Conservation (phyloP, 2,329 filamentous ascomycete genomes). For the Fusarium tupiense region DNA sequence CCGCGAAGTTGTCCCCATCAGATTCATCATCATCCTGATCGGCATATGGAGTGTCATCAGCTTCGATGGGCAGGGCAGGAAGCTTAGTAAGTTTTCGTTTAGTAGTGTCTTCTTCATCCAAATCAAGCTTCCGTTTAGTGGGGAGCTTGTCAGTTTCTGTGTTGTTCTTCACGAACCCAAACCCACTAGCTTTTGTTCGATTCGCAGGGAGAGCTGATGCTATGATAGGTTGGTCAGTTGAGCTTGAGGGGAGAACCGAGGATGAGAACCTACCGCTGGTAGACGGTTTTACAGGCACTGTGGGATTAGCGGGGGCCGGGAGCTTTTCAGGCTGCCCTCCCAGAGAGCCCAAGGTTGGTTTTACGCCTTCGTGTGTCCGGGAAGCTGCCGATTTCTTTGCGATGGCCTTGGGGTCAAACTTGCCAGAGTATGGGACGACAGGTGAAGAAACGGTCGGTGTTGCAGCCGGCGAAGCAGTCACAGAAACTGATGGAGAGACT, state of each 20-base stretch:
- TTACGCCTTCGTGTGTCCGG: slow-evolving; percentile 63
- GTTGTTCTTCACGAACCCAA: slow-evolving; percentile 79
- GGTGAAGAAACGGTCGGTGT: slow-evolving; percentile 60
- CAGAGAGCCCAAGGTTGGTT: slow-evolving; percentile 59
- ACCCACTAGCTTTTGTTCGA: slow-evolving; percentile 80
- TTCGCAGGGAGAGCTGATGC: slow-evolving; percentile 71
- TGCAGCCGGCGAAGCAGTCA: slow-evolving; percentile 60
- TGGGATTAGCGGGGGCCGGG: slow-evolving; percentile 44
- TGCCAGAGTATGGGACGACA: slow-evolving; percentile 73
- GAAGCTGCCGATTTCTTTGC: slow-evolving; percentile 78
- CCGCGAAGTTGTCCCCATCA: slow-evolving; percentile 80
- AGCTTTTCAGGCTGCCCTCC: slow-evolving; percentile 52
- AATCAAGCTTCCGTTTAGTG: slow-evolving; percentile 79
- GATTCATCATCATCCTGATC: slow-evolving; percentile 76
- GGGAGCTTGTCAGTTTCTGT: slow-evolving; percentile 72
- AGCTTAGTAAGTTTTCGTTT: slow-evolving; percentile 92
- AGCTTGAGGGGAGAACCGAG: background rate
- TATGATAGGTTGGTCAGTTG: slow-evolving; percentile 43
- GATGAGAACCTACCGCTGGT: slow-evolving; percentile 48
- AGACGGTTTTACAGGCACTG: slow-evolving; percentile 47
- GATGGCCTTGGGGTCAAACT: slow-evolving; percentile 88
- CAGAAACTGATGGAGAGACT: slow-evolving; percentile 61
- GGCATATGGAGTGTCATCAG: slow-evolving; percentile 68
- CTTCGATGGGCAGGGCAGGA: slow-evolving; percentile 77
- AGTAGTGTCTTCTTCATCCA: slow-evolving; percentile 88